Conservation (phyloP, 2,329 filamentous ascomycete species). For the Colletotrichum higginsianum region DNA sequence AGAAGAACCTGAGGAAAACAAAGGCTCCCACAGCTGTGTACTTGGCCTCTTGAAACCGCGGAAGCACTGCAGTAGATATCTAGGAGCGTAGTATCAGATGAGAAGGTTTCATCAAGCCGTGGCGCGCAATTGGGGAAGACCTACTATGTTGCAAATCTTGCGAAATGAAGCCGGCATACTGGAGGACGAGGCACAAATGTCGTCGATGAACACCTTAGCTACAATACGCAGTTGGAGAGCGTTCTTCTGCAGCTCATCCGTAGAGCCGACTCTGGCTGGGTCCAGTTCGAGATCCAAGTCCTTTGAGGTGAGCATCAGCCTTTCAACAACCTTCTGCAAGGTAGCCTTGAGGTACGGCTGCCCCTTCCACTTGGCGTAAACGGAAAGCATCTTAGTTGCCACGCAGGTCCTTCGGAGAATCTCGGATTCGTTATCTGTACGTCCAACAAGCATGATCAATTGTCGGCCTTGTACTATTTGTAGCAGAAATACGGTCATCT, state of each 20-base stretch:
- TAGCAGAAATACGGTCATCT: conserved; percentile 28
- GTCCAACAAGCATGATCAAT: conserved; percentile 16
- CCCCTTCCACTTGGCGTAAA: conserved; percentile 82
- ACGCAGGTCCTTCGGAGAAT: conserved; percentile 78
- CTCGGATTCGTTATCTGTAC: conserved; percentile 75
- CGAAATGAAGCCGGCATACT: conserved; percentile 76
- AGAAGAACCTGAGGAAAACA: conserved; percentile 81
- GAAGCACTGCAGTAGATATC: conserved; percentile 75
- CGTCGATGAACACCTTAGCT: conserved; percentile 79
- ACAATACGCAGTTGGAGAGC: conserved; percentile 76
- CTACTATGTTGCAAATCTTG: conserved; percentile 77
- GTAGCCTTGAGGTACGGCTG: conserved; percentile 74
- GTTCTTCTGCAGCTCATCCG: conserved; percentile 77
- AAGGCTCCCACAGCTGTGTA: conserved; percentile 81
- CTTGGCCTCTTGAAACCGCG: conserved; percentile 77
- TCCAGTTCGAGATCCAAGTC: conserved; percentile 79
- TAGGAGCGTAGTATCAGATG: conserved; percentile 47
- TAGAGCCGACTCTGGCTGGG: conserved; percentile 71
- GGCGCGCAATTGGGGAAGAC: conserved; percentile 46
- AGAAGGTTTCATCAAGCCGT: neutral
- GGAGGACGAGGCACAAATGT: conserved; percentile 75
- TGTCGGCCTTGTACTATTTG: neutral
- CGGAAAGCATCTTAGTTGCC: conserved; percentile 80
- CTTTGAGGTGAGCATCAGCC: conserved; percentile 76
- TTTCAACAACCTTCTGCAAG: conserved; percentile 76